Evolutionary conservation across 106 monocot species (phyloP).

Genomic region (Apostasia shenzhenica): DNA sequence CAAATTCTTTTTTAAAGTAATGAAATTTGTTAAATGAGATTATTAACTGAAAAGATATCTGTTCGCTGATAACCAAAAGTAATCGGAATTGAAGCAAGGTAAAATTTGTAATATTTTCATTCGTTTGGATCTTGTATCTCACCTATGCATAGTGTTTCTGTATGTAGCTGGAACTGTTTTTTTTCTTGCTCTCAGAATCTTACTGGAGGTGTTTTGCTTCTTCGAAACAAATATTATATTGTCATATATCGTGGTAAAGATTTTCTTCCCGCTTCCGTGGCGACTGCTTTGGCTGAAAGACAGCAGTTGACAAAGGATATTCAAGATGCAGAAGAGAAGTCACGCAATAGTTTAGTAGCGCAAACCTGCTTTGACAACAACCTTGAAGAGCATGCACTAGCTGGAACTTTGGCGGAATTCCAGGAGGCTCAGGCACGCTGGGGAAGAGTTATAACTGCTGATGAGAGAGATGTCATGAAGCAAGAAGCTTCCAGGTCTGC

Average conservation of each 20-base stretch:
- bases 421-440: slow-evolving; percentile 83
- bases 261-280: slow-evolving; percentile 80
- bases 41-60: too few species aligned
- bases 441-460: slow-evolving; percentile 71
- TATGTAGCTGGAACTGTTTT: not conserved
- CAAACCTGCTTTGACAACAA: slow-evolving; percentile 20
- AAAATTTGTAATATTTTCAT: too few species aligned
- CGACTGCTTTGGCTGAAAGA: slow-evolving; percentile 79
- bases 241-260: slow-evolving; percentile 99
- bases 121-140: too few species aligned
- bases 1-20: too few species aligned
- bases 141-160: not conserved
- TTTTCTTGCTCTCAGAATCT: slow-evolving; percentile 38
- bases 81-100: too few species aligned
- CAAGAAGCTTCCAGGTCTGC: slow-evolving; percentile 57
- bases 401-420: slow-evolving; percentile 93
- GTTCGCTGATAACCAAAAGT: too few species aligned
- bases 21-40: too few species aligned
- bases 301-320: slow-evolving; percentile 74
- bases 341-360: slow-evolving; percentile 19
- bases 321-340: slow-evolving; percentile 76
- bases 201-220: slow-evolving; percentile 88
- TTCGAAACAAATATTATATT: slow-evolving; percentile 91
- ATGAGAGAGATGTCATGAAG: slow-evolving; percentile 69
- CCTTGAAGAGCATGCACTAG: slow-evolving; percentile 59